Conservation (phyloP, 441 rosid genomes). For the Populus hybrid region DNA sequence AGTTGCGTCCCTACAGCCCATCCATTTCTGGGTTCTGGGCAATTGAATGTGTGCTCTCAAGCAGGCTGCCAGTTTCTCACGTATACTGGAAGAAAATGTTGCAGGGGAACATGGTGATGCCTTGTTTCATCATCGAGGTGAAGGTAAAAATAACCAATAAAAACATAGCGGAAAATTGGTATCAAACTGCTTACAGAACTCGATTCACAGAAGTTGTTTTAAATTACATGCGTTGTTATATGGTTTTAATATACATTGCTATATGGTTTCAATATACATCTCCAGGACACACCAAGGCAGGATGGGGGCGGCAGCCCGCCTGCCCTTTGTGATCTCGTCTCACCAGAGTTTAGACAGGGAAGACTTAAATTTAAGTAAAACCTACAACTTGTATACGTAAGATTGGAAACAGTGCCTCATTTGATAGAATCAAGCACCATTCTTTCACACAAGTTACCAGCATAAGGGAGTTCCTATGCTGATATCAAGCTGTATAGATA, state of each 20-base stretch:
- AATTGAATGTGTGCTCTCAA: neutral
- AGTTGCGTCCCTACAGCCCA: neutral
- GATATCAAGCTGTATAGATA: constrained; percentile 11
- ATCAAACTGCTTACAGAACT: neutral
- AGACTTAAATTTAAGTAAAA: constrained; percentile 7
- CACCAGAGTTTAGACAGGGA: constrained; percentile 1
- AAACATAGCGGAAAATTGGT: neutral
- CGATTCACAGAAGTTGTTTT: constrained; percentile 10
- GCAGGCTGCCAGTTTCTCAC: neutral
- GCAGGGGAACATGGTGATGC: neutral
- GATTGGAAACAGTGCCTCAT: constrained; percentile 22
- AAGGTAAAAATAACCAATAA: neutral
- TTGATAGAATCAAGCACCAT: constrained; percentile 15
- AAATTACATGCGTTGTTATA: constrained; percentile 1
- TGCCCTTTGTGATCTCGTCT: constrained; percentile 16
- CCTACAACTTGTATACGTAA: constrained; percentile 30
- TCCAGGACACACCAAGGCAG: constrained; percentile 10
- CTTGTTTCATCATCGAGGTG: no score
- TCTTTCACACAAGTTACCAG: constrained; percentile 17
- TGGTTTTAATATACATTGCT: constrained; percentile 7
- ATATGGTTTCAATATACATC: constrained; percentile 29
- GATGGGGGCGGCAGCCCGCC: constrained; percentile 11
- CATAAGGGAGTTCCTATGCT: constrained; percentile 17
- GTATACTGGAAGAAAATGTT: neutral
- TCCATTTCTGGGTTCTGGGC: neutral